phyloP scores from a whole-genome alignment of 306 rosid species.

The Echinosophora koreensis region DNA sequence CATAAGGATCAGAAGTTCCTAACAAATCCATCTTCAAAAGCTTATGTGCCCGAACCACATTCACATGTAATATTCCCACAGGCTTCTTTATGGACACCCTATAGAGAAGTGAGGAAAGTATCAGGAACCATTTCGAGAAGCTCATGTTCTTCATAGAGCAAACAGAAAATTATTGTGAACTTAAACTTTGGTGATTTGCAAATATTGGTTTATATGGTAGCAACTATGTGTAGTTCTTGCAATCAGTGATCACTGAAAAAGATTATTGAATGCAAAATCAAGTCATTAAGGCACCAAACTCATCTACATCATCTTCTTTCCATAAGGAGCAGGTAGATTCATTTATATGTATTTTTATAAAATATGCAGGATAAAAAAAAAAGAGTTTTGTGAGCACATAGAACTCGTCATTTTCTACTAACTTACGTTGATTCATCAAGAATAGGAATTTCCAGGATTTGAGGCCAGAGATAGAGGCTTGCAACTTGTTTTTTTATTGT shows the following conservation, averaged over 20 bases:
- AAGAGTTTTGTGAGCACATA: slow-evolving; percentile 10
- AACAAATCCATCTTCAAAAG: slow-evolving; percentile 88
- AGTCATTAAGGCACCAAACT: neutral
- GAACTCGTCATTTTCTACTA: slow-evolving; percentile 17
- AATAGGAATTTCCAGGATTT: slow-evolving; percentile 71
- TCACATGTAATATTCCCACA: slow-evolving; percentile 90
- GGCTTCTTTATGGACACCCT: slow-evolving; percentile 85
- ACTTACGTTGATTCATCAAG: slow-evolving; percentile 84
- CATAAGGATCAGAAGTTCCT: slow-evolving; percentile 96
- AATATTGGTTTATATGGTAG: neutral
- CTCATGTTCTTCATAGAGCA: neutral
- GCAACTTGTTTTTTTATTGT: slow-evolving; percentile 80
- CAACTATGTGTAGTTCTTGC: neutral
- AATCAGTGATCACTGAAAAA: neutral
- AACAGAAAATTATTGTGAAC: slow-evolving; percentile 14
- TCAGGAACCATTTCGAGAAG: slow-evolving; percentile 21
- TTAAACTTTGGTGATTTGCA: slow-evolving; percentile 1
- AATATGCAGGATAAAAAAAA: slow-evolving; percentile 13
- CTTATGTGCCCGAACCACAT: slow-evolving; percentile 77
- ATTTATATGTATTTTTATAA: neutral
- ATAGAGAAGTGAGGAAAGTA: slow-evolving; percentile 9
- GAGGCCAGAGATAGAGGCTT: slow-evolving; percentile 92
- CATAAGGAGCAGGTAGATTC: neutral
- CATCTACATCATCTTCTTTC: neutral
- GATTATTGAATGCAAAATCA: neutral